phyloP scores from a whole-genome alignment of 2,329 filamentous ascomycete genomes.

The Elsinoe perseae region DNA sequence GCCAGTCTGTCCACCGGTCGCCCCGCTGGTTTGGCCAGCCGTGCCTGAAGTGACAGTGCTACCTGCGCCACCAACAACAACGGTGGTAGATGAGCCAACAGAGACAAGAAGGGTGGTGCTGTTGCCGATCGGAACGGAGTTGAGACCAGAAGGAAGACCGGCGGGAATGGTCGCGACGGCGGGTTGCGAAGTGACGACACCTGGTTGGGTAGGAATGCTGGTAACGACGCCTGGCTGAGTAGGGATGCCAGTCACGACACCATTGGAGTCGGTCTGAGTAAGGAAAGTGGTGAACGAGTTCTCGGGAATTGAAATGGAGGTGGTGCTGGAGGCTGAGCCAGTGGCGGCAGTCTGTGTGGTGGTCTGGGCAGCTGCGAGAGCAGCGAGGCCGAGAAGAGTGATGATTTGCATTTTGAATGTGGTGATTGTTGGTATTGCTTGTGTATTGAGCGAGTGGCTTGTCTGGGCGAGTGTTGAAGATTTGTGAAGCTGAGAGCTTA shows the following conservation, averaged over 20 bases:
- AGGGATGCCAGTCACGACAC: constrained; percentile 45
- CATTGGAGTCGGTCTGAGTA: constrained; percentile 42
- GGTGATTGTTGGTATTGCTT: background rate
- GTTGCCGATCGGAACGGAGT: constrained; percentile 27
- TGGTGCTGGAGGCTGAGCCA: constrained; percentile 19
- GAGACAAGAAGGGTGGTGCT: constrained; percentile 28
- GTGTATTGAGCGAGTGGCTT: background rate
- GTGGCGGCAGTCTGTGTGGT: constrained; percentile 14
- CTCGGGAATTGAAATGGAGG: constrained; percentile 22
- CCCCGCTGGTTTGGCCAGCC: constrained; percentile 17
- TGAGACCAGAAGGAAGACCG: constrained; percentile 31
- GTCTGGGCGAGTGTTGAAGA: background rate
- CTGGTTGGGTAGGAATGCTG: constrained; percentile 33
- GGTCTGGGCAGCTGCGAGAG: constrained; percentile 7
- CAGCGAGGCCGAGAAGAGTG: constrained; percentile 9
- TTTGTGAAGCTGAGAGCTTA: background rate
- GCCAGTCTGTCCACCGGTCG: constrained; percentile 16
- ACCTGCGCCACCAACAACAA: constrained; percentile 25
- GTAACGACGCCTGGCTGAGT: constrained; percentile 30
- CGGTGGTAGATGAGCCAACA: constrained; percentile 28
- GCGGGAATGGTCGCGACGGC: constrained; percentile 37
- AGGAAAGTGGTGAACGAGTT: constrained; percentile 40
- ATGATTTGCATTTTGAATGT: constrained; percentile 6
- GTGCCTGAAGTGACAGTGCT: constrained; percentile 20
- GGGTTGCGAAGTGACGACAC: constrained; percentile 32